Percentiles rank a stretch among this genome's conserved stretches.
These are phyloP conservation scores for Fragaria nilgerrensis DNA, from an alignment of 306 rosid genomes.

Conservation along the genomic window DNA sequence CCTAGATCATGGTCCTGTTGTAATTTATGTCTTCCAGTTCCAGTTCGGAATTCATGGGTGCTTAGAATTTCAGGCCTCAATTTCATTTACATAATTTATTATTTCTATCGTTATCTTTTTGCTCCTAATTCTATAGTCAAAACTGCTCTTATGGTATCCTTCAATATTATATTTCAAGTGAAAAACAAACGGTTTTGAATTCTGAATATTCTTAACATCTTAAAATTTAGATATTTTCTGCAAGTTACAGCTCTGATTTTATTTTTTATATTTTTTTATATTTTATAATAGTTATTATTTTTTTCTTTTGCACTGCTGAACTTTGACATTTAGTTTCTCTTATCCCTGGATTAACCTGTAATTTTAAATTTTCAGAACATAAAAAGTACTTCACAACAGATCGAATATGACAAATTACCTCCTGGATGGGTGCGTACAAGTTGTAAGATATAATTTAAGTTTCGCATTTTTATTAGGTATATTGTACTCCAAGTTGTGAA, in stretches of 20 bases:
- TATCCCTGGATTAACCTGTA: constrained; percentile 1
- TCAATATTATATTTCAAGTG: neutral
- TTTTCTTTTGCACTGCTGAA: constrained; percentile 24
- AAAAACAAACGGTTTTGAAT: neutral
- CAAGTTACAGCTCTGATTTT: constrained; percentile 2
- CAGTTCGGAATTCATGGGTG: neutral
- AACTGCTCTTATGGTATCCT: neutral
- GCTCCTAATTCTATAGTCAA: neutral
- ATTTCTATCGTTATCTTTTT: neutral
- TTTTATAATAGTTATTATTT: neutral
- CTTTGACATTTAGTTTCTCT: neutral
- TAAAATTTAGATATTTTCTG: neutral
- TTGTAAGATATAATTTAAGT: constrained; percentile 17
- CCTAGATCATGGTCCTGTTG: neutral
- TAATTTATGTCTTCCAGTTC: neutral
- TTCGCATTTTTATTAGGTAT: neutral
- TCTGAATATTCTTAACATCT: constrained; percentile 5
- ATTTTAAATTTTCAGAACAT: constrained; percentile 49
- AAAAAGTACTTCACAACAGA: constrained; percentile 39
- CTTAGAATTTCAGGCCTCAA: neutral
- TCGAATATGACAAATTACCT: constrained; percentile 49
- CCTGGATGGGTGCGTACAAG: constrained; percentile 75
- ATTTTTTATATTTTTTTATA: neutral
- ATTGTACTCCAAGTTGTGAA: neutral
- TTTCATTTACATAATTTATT: neutral